Conservation (phyloP, 2,329 filamentous ascomycete genomes). For the Xylaria sp. region DNA sequence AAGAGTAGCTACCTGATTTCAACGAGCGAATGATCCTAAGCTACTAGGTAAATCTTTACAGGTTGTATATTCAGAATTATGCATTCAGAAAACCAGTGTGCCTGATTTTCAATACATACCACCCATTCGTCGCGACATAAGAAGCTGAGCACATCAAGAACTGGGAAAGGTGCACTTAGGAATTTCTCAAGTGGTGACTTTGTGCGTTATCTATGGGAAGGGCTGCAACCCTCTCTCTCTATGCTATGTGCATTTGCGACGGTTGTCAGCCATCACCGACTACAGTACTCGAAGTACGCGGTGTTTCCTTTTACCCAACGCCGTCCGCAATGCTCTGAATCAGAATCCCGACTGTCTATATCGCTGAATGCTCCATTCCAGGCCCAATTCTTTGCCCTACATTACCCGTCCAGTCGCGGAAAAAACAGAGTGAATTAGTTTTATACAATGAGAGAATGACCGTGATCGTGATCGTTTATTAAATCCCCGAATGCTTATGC, state of each 20-base stretch:
- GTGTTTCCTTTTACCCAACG: conserved; percentile 5
- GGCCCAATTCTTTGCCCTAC: neutral
- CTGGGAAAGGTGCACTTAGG: neutral
- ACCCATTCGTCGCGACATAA: no score
- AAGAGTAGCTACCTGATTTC: no score
- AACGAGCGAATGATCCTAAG: no score
- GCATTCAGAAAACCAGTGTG: no score
- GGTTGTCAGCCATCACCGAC: neutral
- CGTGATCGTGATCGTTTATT: neutral
- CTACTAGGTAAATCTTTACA: no score
- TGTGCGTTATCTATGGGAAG: neutral
- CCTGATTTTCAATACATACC: no score
- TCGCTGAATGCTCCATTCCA: conserved; percentile 9
- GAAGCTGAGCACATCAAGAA: no score
- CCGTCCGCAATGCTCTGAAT: conserved; percentile 23
- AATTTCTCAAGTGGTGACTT: conserved; percentile 14
- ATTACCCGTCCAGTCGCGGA: neutral
- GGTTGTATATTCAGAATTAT: no score
- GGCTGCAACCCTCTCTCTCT: neutral
- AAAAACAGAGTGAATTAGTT: neutral
- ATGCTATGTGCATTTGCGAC: neutral
- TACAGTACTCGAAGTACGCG: neutral
- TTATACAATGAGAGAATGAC: conserved; percentile 8
- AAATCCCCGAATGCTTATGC: conserved; percentile 12
- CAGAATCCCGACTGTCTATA: conserved; percentile 13